Base-by-base conservation (phyloP, 2,329 filamentous ascomycete species). In the Xylaria sp. region DNA sequence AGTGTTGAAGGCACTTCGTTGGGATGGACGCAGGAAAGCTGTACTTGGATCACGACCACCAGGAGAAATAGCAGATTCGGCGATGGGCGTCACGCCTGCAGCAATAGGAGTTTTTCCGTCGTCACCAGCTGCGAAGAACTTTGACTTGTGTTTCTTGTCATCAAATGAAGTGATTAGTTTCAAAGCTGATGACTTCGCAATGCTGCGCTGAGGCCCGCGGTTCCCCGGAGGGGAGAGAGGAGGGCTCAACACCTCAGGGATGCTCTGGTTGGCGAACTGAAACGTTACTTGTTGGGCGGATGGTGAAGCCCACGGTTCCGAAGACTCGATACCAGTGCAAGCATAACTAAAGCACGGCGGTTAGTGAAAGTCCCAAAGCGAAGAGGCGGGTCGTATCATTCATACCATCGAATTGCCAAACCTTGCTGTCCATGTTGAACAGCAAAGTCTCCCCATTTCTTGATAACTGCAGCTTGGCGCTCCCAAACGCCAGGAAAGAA, bases 371-470 rank as follows among this genome's bases (percentile, higher is more conserved):
- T 12, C 21, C 11, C 59, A 24, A 42, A 50, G n/a, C 19, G n/a
- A 65, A n/a, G 34, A 32, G 2, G 42, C 9, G 62, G 11, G 30
- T 17, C 34, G 11, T n/a, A n/a, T 55, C 47, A 21, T 60, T 79
- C 81, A 72, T 78, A 85, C 84, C 91, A 98, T 75, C 94, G 87
- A 57, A 98, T 96, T 19, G 96, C 96, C 54, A 99, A 84, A 75
- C 97, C 93, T 72, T 96, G 92, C 75, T 97, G 92, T 17, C 92
- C 92, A 74, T 96, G 91, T 70, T 92, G 90, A 12, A 98, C 90
- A 45, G 95, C 93, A 83, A 92, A 90, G 76, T 98, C 95, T 66
- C 96, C 96, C 96, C 96, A 99, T 83, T 96, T 95, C 74, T 93
- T 90, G 70, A 98, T 89, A 56, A 99, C 88, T 74, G 92, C 92